Evolutionary conservation across 2,329 filamentous ascomycete genomes (phyloP).

Genomic region (Thermoascus crustaceus): DNA sequence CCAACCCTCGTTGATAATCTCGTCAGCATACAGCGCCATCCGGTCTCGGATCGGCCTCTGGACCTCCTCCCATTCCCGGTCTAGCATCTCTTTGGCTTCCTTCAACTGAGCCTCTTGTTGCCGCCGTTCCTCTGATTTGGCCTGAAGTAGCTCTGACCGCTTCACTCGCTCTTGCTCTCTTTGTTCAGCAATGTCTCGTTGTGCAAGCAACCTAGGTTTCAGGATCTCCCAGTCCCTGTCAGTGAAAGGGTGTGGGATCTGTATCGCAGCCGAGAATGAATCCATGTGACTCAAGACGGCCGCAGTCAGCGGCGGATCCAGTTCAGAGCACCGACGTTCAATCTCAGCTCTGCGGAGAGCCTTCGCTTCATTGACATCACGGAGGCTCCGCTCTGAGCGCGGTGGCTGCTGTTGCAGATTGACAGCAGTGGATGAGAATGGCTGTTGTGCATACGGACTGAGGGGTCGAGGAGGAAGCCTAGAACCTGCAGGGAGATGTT

Average conservation of each 20-base stretch:
- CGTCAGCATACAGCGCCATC: slow-evolving; percentile 60
- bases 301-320: slow-evolving; percentile 58
- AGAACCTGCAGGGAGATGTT: slow-evolving; percentile 3
- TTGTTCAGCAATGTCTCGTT: slow-evolving; percentile 57
- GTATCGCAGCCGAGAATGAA: slow-evolving; percentile 64
- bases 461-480: slow-evolving; percentile 8
- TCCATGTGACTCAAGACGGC: slow-evolving; percentile 60
- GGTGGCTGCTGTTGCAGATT: slow-evolving; percentile 8
- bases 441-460: slow-evolving; percentile 3
- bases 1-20: slow-evolving; percentile 61
- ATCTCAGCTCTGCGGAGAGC: slow-evolving; percentile 60
- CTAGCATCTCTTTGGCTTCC: slow-evolving; percentile 51
- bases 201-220: slow-evolving; percentile 57
- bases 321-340: slow-evolving; percentile 57
- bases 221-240: slow-evolving; percentile 63
- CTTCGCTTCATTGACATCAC: slow-evolving; percentile 58
- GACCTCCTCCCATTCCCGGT: slow-evolving; percentile 62
- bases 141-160: slow-evolving; percentile 36
- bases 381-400: slow-evolving; percentile 46
- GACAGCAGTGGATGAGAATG: not conserved
- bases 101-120: slow-evolving; percentile 43
- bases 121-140: slow-evolving; percentile 40
- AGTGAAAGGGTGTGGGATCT: slow-evolving; percentile 59
- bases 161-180: slow-evolving; percentile 45
- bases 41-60: slow-evolving; percentile 60